Conservation (phyloP, 2,329 filamentous ascomycete species). For the Hypoxylon sp. region DNA sequence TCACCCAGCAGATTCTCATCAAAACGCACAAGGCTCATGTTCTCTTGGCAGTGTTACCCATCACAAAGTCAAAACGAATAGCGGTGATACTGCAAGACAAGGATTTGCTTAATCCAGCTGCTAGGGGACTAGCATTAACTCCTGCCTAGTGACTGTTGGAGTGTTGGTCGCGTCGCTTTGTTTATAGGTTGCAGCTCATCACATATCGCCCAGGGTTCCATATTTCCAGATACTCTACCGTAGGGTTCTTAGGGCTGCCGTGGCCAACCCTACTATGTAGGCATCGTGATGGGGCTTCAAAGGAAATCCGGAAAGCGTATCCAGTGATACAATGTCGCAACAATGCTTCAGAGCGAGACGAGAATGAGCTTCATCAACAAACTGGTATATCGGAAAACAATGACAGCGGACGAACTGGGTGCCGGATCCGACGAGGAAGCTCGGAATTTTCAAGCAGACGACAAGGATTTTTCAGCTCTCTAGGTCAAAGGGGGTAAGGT, state of each 20-base stretch:
- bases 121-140: conserved; percentile 5
- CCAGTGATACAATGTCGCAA: neutral
- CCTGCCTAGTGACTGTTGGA: neutral
- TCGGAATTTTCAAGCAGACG: neutral
- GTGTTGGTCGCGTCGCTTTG: neutral
- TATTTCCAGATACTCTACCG: neutral
- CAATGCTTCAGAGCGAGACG: neutral
- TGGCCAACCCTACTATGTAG: neutral
- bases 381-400: neutral
- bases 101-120: conserved; percentile 17
- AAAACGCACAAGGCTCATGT: conserved; percentile 9
- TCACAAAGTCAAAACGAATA: conserved; percentile 22
- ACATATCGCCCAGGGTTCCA: neutral
- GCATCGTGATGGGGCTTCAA: neutral
- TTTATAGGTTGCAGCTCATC: neutral
- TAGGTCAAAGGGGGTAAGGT: neutral
- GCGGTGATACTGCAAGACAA: conserved; percentile 18
- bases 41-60: conserved; percentile 23
- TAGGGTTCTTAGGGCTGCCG: conserved; percentile 5
- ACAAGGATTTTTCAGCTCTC: conserved; percentile 8
- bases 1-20: conserved; percentile 9
- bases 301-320: neutral
- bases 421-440: neutral
- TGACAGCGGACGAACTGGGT: neutral
- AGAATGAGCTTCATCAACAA: neutral